Evolutionary conservation across 106 monocot species (phyloP).

Genomic region (Dioscorea zingiberensis): DNA sequence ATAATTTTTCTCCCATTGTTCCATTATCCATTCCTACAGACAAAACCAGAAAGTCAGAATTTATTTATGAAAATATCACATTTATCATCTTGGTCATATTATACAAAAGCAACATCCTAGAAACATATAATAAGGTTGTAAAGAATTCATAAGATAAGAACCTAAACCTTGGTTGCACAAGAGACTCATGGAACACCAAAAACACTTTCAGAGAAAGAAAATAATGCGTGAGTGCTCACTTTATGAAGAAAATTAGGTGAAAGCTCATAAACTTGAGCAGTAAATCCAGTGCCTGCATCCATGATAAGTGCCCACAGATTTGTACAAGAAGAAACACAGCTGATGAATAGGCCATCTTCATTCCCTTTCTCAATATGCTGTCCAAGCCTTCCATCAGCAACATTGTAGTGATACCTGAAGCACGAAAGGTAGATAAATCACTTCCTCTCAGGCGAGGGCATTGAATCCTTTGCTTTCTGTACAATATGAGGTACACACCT

Average conservation of each 20-base stretch:
- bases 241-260: constrained; percentile 87
- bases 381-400: constrained; percentile 68
- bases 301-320: constrained; percentile 96
- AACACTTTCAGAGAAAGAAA: background rate
- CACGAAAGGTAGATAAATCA: constrained; percentile 1
- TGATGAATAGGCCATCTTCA: constrained; percentile 88
- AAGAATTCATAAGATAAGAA: background rate
- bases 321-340: constrained; percentile 71
- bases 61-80: no score
- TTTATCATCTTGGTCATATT: no score
- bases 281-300: constrained; percentile 97
- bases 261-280: constrained; percentile 82
- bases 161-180: background rate
- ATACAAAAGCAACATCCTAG: no score
- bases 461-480: no score
- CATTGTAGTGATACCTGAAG: constrained; percentile 94
- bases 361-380: constrained; percentile 91
- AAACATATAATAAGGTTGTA: background rate
- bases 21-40: constrained; percentile 84
- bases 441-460: background rate
- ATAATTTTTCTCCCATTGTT: constrained; percentile 90
- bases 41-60: no score
- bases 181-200: background rate
- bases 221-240: constrained; percentile 22
- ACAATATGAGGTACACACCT: constrained; percentile 30